Base-by-base conservation (phyloP, 2,329 filamentous ascomycete species). In the Fusarium ramigenum region DNA sequence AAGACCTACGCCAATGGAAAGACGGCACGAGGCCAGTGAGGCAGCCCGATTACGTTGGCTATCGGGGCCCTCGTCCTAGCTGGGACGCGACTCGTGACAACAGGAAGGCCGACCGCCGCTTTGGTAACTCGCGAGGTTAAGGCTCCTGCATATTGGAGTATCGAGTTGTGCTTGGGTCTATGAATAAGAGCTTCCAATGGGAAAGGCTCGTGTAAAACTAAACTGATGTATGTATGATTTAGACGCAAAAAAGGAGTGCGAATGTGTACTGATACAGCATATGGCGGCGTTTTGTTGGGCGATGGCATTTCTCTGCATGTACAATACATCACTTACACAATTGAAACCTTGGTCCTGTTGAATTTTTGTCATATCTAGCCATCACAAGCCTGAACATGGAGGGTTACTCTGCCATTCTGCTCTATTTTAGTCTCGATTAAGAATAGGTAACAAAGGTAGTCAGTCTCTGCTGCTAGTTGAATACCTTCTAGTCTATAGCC, bases 171-270 rank as follows among this genome's bases (percentile, higher is more conserved):
- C 15, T 34, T 25, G 32, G 18, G 49, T 58, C n/a, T 21, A 18
- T 34, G 25, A 30, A 28, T 28, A 37, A 21, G 32, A 36, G 36
- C 19, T 15, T 49, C 14, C 23, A 28, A 25, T n/a, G 36, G 23
- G 25, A 14, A 40, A 40, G 25, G 56, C 34, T 40, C 30, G 52
- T 74, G 59, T 72, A 65, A 46, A 56, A 72, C 11, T 47, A 49
- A 54, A 32, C 11, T 53, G 25, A 43, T 36, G 42, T 34, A 30
- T 72, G 63, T 66, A 72, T 23, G 46, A 72, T 60, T 66, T 44
- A 58, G 23, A 46, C 44, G 49, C 23, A 64, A 54, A 53, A 57
- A n/a, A 23, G 34, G 19, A 23, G 18, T n/a, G 36, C n/a, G 32
- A 43, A 23, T 50, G 30, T 16, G 50, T 54, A 54, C 34, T 37